Evolutionary conservation across 208 protist species (phyloP).

Genomic region (Wallacemonas sp.): DNA sequence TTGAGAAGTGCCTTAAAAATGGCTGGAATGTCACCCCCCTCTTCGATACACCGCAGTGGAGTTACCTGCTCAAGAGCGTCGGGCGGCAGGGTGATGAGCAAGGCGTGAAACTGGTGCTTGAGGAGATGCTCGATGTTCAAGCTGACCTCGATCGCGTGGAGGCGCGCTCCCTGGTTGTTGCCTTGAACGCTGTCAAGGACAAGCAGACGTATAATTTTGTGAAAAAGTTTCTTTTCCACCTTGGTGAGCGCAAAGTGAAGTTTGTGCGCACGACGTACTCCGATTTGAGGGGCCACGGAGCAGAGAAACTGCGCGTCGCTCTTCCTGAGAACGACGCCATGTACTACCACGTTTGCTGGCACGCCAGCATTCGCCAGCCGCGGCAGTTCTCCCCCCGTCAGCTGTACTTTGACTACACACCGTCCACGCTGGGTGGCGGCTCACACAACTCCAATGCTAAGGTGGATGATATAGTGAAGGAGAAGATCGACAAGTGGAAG

Average conservation of each 20-base stretch:
- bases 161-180: constrained; percentile 71
- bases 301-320: constrained; percentile 70
- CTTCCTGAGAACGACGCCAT: constrained; percentile 85
- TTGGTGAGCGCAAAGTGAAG: constrained; percentile 88
- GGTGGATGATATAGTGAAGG: constrained; percentile 90
- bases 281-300: constrained; percentile 78
- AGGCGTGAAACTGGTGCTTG: constrained; percentile 64
- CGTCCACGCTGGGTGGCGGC: constrained; percentile 49
- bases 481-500: constrained; percentile 92
- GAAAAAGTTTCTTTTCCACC: constrained; percentile 87
- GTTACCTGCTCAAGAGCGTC: constrained; percentile 76
- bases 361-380: constrained; percentile 74
- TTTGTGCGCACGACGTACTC: constrained; percentile 81
- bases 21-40: constrained; percentile 85
- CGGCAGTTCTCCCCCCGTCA: constrained; percentile 85
- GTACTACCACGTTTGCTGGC: constrained; percentile 91
- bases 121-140: constrained; percentile 89
- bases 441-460: constrained; percentile 71
- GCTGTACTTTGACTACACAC: constrained; percentile 90
- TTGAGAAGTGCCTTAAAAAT: constrained; percentile 70
- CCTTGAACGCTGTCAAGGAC: constrained; percentile 74
- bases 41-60: constrained; percentile 85
- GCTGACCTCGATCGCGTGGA: constrained; percentile 83
- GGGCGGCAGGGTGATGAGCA: constrained; percentile 78
- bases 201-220: constrained; percentile 80